Percentiles rank a stretch among this genome's conserved stretches.
Conservation (phyloP, 306 rosid species). For the Senna siamea region DNA sequence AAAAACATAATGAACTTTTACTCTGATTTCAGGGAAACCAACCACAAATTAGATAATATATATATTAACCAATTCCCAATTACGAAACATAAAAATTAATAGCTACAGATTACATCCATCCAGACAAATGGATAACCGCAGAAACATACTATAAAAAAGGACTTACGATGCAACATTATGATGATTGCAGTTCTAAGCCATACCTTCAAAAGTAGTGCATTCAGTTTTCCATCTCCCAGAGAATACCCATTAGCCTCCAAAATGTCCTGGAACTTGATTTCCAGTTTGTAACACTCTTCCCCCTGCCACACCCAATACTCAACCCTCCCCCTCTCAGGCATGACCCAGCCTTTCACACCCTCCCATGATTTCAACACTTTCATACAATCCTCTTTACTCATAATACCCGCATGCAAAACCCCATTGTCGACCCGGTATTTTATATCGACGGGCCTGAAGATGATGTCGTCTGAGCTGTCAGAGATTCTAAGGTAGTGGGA, state of each 20-base stretch:
- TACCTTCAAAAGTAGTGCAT: constrained; percentile 68
- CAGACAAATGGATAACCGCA: neutral
- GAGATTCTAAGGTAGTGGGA: constrained; percentile 59
- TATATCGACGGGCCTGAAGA: constrained; percentile 53
- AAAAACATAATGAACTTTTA: no score
- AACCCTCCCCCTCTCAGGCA: constrained; percentile 70
- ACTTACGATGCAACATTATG: neutral
- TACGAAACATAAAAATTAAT: neutral
- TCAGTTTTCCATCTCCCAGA: constrained; percentile 51
- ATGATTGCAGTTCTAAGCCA: neutral
- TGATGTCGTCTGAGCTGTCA: constrained; percentile 56
- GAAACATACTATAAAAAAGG: neutral
- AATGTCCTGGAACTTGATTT: constrained; percentile 71
- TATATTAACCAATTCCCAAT: neutral
- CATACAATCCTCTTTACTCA: constrained; percentile 49
- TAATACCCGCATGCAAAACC: constrained; percentile 60
- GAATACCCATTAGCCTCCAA: constrained; percentile 59
- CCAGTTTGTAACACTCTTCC: constrained; percentile 59
- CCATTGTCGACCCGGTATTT: constrained; percentile 50
- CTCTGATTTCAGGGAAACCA: neutral
- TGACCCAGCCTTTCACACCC: constrained; percentile 62
- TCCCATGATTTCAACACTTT: constrained; percentile 67
- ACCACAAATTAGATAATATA: neutral
- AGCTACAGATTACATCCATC: neutral
- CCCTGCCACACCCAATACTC: constrained; percentile 64